Percentiles rank a stretch among this genome's conserved stretches.
phyloP scores from a whole-genome alignment of 2,329 filamentous ascomycete genomes.

The Xylaria sp. region DNA sequence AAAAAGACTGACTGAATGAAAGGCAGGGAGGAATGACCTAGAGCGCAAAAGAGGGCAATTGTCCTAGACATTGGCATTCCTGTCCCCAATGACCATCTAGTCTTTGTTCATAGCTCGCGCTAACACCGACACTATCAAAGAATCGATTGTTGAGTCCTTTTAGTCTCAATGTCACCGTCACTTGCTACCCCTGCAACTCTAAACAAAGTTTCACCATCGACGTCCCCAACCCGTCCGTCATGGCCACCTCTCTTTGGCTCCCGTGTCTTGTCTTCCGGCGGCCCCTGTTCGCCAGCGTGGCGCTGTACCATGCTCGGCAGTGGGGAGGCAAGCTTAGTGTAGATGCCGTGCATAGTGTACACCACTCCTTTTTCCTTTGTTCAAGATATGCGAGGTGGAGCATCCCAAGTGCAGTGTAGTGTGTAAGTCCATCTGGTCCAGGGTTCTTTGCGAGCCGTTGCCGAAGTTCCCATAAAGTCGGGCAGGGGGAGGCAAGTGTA shows the following conservation, averaged over 20 bases:
- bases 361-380: conserved; percentile 22
- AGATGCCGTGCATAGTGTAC: conserved; percentile 7
- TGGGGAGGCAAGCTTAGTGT: conserved; percentile 14
- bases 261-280: conserved; percentile 23
- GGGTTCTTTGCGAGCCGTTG: neutral
- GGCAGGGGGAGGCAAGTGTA: neutral
- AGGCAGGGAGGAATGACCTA: neutral
- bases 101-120: conserved; percentile 10
- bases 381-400: conserved; percentile 15
- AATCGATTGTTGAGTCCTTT: conserved; percentile 1
- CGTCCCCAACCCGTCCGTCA: conserved; percentile 13
- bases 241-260: conserved; percentile 30
- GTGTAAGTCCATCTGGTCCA: conserved; percentile 6
- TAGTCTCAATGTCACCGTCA: conserved; percentile 2
- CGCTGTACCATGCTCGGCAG: conserved; percentile 22
- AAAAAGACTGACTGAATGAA: neutral
- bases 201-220: conserved; percentile 28
- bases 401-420: neutral
- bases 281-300: conserved; percentile 31
- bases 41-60: neutral
- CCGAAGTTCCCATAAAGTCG: conserved; percentile 14
- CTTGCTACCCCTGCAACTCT: conserved; percentile 13
- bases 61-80: conserved; percentile 1
- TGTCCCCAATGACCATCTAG: conserved; percentile 1
- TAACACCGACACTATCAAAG: neutral